A percentile compares a stretch with the other conserved stretches of the same genome.
Evolutionary conservation across 352 stramenopile species (phyloP).

Genomic region (Blastocystis sp.): DNA sequence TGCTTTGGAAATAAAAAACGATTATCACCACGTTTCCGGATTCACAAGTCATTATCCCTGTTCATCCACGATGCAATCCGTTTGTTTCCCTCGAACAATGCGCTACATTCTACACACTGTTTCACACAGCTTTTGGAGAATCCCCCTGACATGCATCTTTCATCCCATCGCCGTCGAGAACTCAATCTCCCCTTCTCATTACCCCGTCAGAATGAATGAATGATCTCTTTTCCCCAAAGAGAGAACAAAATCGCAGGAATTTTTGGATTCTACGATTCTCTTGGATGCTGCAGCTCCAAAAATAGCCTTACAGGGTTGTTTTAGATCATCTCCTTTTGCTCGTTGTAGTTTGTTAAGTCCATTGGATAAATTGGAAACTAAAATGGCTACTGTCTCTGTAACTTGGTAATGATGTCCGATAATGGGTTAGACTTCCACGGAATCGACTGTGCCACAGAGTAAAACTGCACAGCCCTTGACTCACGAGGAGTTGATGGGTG

Average conservation of each 20-base stretch:
- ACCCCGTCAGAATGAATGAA: no score
- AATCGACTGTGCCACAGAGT: not conserved
- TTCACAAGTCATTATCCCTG: no score
- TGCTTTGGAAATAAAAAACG: no score
- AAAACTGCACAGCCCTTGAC: not conserved
- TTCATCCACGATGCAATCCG: no score
- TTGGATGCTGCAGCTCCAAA: not conserved
- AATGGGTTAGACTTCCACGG: not conserved
- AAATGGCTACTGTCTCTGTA: not conserved
- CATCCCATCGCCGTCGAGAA: no score
- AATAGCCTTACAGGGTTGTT: not conserved
- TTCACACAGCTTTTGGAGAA: no score
- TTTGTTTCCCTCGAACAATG: no score
- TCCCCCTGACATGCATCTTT: no score
- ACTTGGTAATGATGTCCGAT: not conserved
- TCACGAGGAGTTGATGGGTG: conserved; percentile 21
- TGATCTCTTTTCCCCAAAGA: not conserved
- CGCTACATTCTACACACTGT: no score
- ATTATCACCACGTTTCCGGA: no score
- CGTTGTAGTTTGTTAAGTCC: not conserved
- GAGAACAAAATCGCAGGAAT: not conserved
- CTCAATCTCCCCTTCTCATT: no score
- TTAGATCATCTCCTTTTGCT: not conserved
- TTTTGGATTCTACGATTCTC: not conserved
- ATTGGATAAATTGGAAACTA: not conserved